Evolutionary conservation across 805 yeast species (phyloP).

Genomic region (Nematodospora valgi): DNA sequence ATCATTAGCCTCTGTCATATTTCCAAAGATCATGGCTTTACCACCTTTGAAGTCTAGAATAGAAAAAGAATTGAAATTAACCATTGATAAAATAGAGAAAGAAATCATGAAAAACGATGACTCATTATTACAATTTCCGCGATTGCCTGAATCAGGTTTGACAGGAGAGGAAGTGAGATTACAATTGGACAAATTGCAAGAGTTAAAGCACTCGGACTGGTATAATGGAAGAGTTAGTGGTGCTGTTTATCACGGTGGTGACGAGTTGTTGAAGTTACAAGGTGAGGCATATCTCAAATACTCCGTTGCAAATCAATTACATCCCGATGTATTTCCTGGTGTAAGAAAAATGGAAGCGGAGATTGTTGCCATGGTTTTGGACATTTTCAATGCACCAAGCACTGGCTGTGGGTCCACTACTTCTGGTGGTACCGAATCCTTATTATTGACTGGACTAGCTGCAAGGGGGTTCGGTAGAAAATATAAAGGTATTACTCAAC

Average conservation of each 20-base stretch:
- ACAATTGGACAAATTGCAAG: constrained; percentile 49
- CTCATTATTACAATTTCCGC: constrained; percentile 38
- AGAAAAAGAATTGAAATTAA: constrained; percentile 53
- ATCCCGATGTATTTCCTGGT: constrained; percentile 96
- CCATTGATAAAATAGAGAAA: constrained; percentile 48
- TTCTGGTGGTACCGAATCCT: constrained; percentile 94
- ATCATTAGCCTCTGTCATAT: constrained; percentile 14
- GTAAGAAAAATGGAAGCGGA: constrained; percentile 96
- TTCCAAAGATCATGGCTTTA: constrained; percentile 34
- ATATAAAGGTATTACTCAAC: constrained; percentile 55
- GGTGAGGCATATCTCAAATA: constrained; percentile 70
- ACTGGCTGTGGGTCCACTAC: constrained; percentile 69
- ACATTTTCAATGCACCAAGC: constrained; percentile 74
- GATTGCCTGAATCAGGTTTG: constrained; percentile 62
- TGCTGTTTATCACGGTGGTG: constrained; percentile 95
- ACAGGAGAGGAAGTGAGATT: constrained; percentile 41
- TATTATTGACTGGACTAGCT: constrained; percentile 79
- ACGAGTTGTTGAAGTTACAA: constrained; percentile 70
- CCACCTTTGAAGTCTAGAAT: constrained; percentile 58
- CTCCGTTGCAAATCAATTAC: constrained; percentile 89
- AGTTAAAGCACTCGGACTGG: constrained; percentile 74
- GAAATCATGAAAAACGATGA: constrained; percentile 56
- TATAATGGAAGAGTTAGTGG: constrained; percentile 84
- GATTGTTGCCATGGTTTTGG: constrained; percentile 85
- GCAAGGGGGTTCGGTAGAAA: constrained; percentile 75